Base-by-base conservation (phyloP, 495 filamentous ascomycete genomes). In the Aspergillus avenaceus region DNA sequence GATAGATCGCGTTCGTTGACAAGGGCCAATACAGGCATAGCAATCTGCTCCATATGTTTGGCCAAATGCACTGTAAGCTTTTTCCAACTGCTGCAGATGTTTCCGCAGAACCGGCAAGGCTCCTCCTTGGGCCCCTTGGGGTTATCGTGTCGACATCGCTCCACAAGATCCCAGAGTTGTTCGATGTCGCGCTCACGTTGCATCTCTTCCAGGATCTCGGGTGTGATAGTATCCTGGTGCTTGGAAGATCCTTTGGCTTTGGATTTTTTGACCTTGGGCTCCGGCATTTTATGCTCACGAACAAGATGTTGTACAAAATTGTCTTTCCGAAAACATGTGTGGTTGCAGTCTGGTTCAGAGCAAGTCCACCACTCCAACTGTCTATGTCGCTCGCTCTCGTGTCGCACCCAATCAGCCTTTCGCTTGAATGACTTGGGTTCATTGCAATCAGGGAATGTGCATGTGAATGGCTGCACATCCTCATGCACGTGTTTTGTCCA, bases 401-500 rank as follows among this genome's bases (percentile, higher is more conserved):
- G 92, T 25, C 92, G 79, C 22, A 97, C 91, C 92, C 92, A 97
- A 62, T 97, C 92, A 14, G 92, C 92, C 68, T 97, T 97, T 32
- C 92, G 80, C 69, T 97, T 97, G 75, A 97, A 97, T 19, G 90
- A 92, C 66, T 95, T 96, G 21, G 90, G 86, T 45, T 96, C 91
- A 24, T 74, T 80, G 67, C 92, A 97, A 22, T 83, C 72, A 11
- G 84, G 79, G 67, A 93, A 96, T 0, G 90, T 97, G 69, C 92
- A 97, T 8, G 90, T 96, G 58, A 96, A 97, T 4, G 92, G 92
- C 61, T 95, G 88, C 9, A 97, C 82, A 62, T 97, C 92, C 65
- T 97, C 92, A 60, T 95, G 89, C 5, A 97, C 88, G 59, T 97
- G 92, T 64, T 97, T 97, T 12, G 92, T 95, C 92, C 92, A 97